Base-by-base conservation (phyloP, 345 rosid genomes). In the Brassica cretica region DNA sequence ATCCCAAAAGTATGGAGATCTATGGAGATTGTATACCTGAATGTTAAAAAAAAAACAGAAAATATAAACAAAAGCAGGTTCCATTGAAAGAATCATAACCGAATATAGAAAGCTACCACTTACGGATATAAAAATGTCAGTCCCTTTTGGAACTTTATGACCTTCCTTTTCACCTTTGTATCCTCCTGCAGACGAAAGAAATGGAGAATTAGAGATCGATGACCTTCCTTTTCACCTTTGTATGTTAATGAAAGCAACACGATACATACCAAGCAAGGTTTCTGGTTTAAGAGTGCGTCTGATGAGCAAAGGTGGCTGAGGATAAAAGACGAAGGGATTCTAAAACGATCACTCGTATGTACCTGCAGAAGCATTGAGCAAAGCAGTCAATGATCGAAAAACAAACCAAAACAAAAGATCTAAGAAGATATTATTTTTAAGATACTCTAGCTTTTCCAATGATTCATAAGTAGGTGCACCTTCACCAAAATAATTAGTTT, bases 1-100 rank as follows among this genome's bases (percentile, higher is more conserved):
- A 61, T 90, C 92, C 97, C 98, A 94, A 73, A 85, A 89, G 69
- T 90, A 88, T 37, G 98, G 97, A 68, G 97, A 94, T 82, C 98
- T 85, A 56, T 92, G 97, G 49, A 94, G 90, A 85, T 94, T 92
- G 37, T 92, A 94, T 46, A 90, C 91, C 98, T 94, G 83, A 68
- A 76, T 46, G 66, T 29, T 9, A 2, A 79, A 41, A 72, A 0
- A 66, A 29, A 72, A 0, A 66, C 3, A 73, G 1, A 74, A 14
- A 1, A 19, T 18, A 11, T 8, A 1, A 25, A 4, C 1, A 55
- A 29, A 16, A 55, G 0, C 10, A 1, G 12, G 5, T 19, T 63
- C 12, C 3, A 0, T 5, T 27, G 60, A 55, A 5, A n/a, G 49
- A 69, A 55, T 5, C 62, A 63, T 63, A 46, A 8, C 44, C 6